These are phyloP conservation scores for Ogataea saltuana DNA, from an alignment of 805 yeast species.

Conservation along the genomic window DNA sequence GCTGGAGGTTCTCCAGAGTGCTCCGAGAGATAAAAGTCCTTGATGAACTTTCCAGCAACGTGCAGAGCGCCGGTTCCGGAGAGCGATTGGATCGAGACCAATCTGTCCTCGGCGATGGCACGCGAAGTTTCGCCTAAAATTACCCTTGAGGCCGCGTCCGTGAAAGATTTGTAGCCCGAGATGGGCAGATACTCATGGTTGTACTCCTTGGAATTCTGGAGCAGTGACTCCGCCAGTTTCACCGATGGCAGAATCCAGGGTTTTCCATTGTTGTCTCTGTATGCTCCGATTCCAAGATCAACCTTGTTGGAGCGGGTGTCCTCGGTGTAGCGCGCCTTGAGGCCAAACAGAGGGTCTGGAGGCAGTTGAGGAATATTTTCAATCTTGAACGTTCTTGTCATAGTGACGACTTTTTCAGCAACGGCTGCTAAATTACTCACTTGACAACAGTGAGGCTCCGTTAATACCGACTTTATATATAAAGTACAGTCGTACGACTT, in stretches of 20 bases:
- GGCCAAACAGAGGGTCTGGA: constrained; percentile 84
- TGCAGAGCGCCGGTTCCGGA: constrained; percentile 94
- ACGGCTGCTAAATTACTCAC: too few species aligned
- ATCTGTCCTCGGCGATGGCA: constrained; percentile 48
- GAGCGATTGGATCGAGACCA: constrained; percentile 71
- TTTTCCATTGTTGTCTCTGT: constrained; percentile 84
- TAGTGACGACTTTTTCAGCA: too few species aligned
- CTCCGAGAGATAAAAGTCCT: constrained; percentile 44
- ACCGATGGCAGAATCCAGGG: constrained; percentile 90
- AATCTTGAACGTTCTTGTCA: constrained; percentile 27
- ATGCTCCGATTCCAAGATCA: constrained; percentile 91
- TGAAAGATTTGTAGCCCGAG: constrained; percentile 69
- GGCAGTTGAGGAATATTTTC: constrained; percentile 61
- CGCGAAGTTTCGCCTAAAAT: constrained; percentile 64
- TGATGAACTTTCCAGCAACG: constrained; percentile 72
- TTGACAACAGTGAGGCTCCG: too few species aligned
- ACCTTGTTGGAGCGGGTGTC: constrained; percentile 69
- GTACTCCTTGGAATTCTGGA: constrained; percentile 58
- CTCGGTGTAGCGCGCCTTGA: constrained; percentile 62
- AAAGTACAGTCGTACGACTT: too few species aligned
- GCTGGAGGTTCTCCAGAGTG: constrained; percentile 34
- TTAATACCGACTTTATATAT: too few species aligned
- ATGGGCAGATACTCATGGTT: constrained; percentile 92
- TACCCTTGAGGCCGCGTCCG: constrained; percentile 68
- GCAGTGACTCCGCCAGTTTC: constrained; percentile 63